These are phyloP conservation scores for Cryptosporidium muris DNA, from an alignment of 169 alveolate species.

Conservation along the genomic window DNA sequence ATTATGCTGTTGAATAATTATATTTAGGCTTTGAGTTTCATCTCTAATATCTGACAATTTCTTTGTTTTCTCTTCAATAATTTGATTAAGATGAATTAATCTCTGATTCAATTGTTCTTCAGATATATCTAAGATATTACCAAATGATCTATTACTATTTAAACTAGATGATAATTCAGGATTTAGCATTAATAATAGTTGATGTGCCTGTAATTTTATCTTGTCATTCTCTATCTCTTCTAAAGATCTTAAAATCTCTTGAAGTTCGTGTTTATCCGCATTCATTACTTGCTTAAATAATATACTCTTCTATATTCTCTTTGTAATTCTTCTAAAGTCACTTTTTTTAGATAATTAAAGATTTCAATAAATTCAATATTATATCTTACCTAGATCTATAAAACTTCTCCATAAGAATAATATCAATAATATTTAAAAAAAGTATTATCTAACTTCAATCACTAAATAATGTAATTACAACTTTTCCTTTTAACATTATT, in stretches of 20 bases:
- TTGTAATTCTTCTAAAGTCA: too few species aligned
- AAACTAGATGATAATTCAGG: not conserved
- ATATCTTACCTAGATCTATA: too few species aligned
- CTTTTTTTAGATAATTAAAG: too few species aligned
- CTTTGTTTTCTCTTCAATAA: slow-evolving; percentile 39
- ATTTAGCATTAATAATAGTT: slow-evolving; percentile 4
- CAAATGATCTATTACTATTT: not conserved
- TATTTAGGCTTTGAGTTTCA: slow-evolving; percentile 40
- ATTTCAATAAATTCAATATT: too few species aligned
- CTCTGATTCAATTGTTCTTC: slow-evolving; percentile 43
- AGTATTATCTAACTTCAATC: too few species aligned
- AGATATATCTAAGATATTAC: slow-evolving; percentile 24
- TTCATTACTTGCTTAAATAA: too few species aligned
- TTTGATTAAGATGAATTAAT: slow-evolving; percentile 28
- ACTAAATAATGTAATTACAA: too few species aligned
- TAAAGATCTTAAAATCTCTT: not conserved
- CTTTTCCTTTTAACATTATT: too few species aligned
- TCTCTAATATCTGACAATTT: slow-evolving; percentile 42
- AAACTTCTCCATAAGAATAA: too few species aligned
- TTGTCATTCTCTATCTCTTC: slow-evolving; percentile 28
- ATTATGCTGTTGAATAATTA: slow-evolving; percentile 23
- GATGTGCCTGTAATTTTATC: slow-evolving; percentile 45
- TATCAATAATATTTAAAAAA: too few species aligned
- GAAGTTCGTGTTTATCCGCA: too few species aligned
- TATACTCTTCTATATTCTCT: too few species aligned